These are phyloP conservation scores for Suillus tomentosus DNA, from an alignment of 768 basidiomycete species.

Conservation along the genomic window DNA sequence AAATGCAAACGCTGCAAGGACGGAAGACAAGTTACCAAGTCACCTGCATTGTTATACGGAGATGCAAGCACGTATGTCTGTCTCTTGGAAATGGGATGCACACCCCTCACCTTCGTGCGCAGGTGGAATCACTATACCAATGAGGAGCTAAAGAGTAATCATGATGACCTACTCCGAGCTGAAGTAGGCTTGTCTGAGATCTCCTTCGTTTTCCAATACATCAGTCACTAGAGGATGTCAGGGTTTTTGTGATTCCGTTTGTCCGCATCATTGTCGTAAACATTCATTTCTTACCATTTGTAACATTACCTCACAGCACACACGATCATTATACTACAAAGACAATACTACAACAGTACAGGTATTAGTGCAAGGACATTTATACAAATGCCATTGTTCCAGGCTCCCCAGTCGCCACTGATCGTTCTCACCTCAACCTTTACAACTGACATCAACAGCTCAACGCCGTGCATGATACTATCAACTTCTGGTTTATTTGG, in stretches of 20 bases:
- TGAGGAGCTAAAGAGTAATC: constrained; percentile 82
- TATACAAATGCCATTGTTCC: constrained; percentile 49
- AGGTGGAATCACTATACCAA: constrained; percentile 99
- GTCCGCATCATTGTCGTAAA: background rate
- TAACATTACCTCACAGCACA: background rate
- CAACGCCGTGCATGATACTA: no score
- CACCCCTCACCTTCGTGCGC: constrained; percentile 13
- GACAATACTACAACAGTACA: background rate
- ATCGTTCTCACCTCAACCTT: constrained; percentile 71
- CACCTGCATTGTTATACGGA: constrained; percentile 87
- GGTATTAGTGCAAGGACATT: background rate
- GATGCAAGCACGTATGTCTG: constrained; percentile 92
- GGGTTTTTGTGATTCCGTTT: background rate
- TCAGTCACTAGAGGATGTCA: constrained; percentile 64
- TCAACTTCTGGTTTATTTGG: no score
- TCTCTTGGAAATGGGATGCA: background rate
- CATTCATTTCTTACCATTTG: background rate
- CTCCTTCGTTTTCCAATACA: constrained; percentile 96
- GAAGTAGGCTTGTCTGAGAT: constrained; percentile 84
- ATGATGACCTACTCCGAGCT: constrained; percentile 92
- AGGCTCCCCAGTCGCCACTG: constrained; percentile 73
- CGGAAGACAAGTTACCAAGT: constrained; percentile 81
- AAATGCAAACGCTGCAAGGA: constrained; percentile 92
- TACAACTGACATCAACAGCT: background rate
- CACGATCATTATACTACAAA: background rate